Conservation (phyloP, 148 eudicot species). For the Simmondsia chinensis region DNA sequence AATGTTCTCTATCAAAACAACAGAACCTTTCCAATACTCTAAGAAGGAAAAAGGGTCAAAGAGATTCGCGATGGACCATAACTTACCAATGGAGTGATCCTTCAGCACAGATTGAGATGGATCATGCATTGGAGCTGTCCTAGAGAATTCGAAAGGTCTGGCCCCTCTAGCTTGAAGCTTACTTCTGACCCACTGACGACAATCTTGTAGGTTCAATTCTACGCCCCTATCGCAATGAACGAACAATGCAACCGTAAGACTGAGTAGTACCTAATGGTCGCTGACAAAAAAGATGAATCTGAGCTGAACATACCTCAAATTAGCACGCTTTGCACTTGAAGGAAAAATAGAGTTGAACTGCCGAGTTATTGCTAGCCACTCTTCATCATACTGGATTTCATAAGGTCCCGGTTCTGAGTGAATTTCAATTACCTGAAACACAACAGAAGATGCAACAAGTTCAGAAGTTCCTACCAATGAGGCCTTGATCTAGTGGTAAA, state of each 20-base stretch:
- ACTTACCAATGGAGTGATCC: conserved; percentile 39
- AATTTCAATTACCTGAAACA: conserved; percentile 59
- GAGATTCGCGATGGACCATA: neutral
- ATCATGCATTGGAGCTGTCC: conserved; percentile 55
- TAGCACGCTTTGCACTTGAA: conserved; percentile 31
- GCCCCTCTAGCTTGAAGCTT: conserved; percentile 54
- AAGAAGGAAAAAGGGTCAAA: too few species aligned
- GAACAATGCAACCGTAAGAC: too few species aligned
- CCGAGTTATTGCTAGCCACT: conserved; percentile 91
- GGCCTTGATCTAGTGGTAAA: too few species aligned
- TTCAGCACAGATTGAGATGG: conserved; percentile 34
- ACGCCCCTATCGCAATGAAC: conserved; percentile 32
- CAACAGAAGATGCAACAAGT: conserved; percentile 4
- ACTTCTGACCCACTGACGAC: conserved; percentile 56
- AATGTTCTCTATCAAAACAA: too few species aligned
- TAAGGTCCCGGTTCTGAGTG: conserved; percentile 80
- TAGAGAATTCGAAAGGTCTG: conserved; percentile 61
- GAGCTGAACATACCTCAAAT: conserved; percentile 41
- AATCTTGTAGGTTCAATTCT: conserved; percentile 39
- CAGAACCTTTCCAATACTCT: too few species aligned
- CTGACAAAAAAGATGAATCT: neutral
- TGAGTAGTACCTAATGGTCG: too few species aligned
- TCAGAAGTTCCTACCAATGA: conserved; percentile 1
- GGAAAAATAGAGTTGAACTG: conserved; percentile 53
- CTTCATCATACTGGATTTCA: conserved; percentile 86